These are phyloP conservation scores for Auricularia sp. DNA, from an alignment of 768 basidiomycete genomes.

Conservation along the genomic window DNA sequence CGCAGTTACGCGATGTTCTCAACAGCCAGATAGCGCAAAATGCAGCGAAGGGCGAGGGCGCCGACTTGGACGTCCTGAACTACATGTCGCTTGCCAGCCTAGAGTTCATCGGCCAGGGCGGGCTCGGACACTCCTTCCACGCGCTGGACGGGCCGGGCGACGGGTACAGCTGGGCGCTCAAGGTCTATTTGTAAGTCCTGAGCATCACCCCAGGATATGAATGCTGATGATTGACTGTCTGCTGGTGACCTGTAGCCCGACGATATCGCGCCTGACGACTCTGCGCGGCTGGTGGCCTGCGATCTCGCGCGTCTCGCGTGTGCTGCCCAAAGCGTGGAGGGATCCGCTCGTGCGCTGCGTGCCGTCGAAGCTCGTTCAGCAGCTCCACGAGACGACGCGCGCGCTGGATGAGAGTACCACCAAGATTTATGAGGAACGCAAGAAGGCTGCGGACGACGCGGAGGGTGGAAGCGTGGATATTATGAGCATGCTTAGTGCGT, in stretches of 20 bases:
- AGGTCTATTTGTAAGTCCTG: background rate
- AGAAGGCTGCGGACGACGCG: background rate
- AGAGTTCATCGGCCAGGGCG: slow-evolving; percentile 40
- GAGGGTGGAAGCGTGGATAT: slow-evolving; percentile 3
- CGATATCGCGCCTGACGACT: background rate
- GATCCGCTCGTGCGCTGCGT: background rate
- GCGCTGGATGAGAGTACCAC: slow-evolving; percentile 8
- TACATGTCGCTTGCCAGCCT: slow-evolving; percentile 34
- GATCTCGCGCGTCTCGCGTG: background rate
- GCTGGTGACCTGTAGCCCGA: background rate
- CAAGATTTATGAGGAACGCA: background rate
- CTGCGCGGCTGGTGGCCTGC: background rate
- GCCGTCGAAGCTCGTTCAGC: background rate
- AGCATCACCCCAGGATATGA: background rate
- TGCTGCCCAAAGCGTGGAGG: background rate
- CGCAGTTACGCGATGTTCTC: background rate
- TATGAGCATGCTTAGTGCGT: slow-evolving; percentile 3
- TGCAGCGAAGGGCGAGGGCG: background rate
- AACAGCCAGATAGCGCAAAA: background rate
- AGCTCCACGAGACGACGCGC: slow-evolving; percentile 21
- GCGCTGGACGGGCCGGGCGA: slow-evolving; percentile 29
- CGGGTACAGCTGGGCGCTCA: slow-evolving; percentile 1
- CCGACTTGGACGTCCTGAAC: slow-evolving; percentile 25
- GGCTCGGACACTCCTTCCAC: slow-evolving; percentile 40
- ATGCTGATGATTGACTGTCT: background rate